Evolutionary conservation across 208 protist genomes (phyloP), one percentile per base, ranked within the genome.

Genomic region (Leishmania tarentolae): DNA sequence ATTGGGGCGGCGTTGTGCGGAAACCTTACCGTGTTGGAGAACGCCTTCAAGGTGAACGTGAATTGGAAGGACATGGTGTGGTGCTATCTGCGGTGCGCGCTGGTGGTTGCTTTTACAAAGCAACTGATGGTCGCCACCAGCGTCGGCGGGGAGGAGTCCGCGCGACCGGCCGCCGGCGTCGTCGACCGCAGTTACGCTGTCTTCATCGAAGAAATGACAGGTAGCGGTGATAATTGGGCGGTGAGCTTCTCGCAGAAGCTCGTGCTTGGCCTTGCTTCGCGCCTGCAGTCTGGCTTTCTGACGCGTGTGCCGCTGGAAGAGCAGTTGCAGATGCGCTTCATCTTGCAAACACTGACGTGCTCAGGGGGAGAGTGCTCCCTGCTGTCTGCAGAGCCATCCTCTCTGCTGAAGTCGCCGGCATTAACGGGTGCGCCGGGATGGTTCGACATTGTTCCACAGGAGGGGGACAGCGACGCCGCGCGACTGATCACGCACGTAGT

Each of bases 1-100:
- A 94, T 97, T 79, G 90, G 87, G 42, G 89, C 94, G 9, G 88
- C 90, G 15, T 80, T 97, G 66, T 95, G 91, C 76, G 94, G 94
- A 5, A 86, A 95, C 83, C 72, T 92, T 9, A 83, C 90, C 31
- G 89, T 94, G 40, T 83, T 97, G 75, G 88, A 93, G 78, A 65
- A 83, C 15, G 90, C 90, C n/a, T 96, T 94, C 80, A 35, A 82
- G 52, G 74, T 84, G 31, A 84, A 82, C 76, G 81, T 86, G 70
- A 80, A 66, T 75, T 97, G 94, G 92, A 82, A 84, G 73, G 92
- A 97, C 79, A 85, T 86, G 56, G 72, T 87, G 44, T 97, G 94
- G 92, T 93, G 88, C 76, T 91, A 92, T 75, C 88, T 97, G 56
- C 94, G 94, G 50, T 89, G 87, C 59, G 85, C 87, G 9, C 84